These are phyloP conservation scores for Lachancea thermotolerans DNA, from an alignment of 805 yeast genomes.

Conservation along the genomic window DNA sequence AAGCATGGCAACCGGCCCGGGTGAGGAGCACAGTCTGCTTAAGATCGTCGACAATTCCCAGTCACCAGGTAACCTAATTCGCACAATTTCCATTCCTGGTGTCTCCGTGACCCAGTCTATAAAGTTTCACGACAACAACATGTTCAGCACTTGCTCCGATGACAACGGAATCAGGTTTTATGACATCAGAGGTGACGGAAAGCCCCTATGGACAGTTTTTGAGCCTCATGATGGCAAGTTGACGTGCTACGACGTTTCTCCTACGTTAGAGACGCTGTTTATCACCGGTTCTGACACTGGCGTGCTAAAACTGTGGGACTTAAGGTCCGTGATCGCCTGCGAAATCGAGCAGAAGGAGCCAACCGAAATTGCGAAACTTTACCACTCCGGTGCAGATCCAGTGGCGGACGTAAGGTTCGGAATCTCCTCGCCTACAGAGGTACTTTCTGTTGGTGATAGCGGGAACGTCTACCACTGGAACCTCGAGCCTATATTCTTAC, in stretches of 20 bases:
- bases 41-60: slow-evolving; percentile 29
- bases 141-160: slow-evolving; percentile 30
- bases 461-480: slow-evolving; percentile 34
- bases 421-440: slow-evolving; percentile 25
- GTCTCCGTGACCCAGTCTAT: slow-evolving; percentile 28
- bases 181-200: slow-evolving; percentile 27
- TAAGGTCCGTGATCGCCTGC: slow-evolving; percentile 26
- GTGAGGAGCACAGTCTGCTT: slow-evolving; percentile 25
- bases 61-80: slow-evolving; percentile 26
- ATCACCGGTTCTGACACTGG: slow-evolving; percentile 31
- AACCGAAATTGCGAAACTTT: slow-evolving; percentile 21
- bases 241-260: slow-evolving; percentile 26
- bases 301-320: slow-evolving; percentile 31
- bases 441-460: slow-evolving; percentile 28
- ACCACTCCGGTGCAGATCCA: slow-evolving; percentile 30
- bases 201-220: slow-evolving; percentile 20
- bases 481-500: slow-evolving; percentile 33
- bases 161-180: slow-evolving; percentile 29
- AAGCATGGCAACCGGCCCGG: slow-evolving; percentile 11
- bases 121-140: slow-evolving; percentile 27
- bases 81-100: slow-evolving; percentile 26
- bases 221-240: slow-evolving; percentile 27
- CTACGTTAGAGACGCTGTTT: slow-evolving; percentile 23
- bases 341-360: slow-evolving; percentile 19
- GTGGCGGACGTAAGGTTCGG: slow-evolving; percentile 30